Conservation (phyloP, 2,329 filamentous ascomycete species). For the Rosellinia necatrix region DNA sequence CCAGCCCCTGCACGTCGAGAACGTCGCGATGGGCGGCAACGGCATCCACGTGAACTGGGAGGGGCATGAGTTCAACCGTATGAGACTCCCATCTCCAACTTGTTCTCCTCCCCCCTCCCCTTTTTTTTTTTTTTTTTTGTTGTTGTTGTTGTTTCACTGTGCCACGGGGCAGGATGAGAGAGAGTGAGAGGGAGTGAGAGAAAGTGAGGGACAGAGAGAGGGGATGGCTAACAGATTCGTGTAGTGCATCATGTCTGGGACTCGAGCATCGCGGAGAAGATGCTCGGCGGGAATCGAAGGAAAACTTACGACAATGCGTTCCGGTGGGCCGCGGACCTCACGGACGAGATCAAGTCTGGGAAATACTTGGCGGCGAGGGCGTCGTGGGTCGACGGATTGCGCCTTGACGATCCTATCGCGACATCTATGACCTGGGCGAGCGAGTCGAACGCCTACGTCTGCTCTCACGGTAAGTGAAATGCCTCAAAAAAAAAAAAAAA, state of each 20-base stretch:
- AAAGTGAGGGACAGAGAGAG: neutral
- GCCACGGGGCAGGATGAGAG: no score
- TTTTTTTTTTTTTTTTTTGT: neutral
- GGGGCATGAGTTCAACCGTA: constrained; percentile 57
- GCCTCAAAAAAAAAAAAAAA: no score
- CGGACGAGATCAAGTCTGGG: constrained; percentile 58
- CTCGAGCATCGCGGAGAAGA: constrained; percentile 68
- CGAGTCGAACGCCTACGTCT: constrained; percentile 67
- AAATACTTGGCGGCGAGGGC: constrained; percentile 56
- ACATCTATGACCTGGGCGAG: constrained; percentile 68
- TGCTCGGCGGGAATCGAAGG: constrained; percentile 60
- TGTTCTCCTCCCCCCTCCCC: no score
- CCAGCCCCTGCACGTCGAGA: constrained; percentile 69
- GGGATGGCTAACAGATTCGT: constrained; percentile 7
- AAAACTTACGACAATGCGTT: constrained; percentile 55
- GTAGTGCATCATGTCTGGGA: constrained; percentile 74
- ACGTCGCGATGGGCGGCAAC: constrained; percentile 69
- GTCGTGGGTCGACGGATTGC: constrained; percentile 61
- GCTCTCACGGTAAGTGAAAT: constrained; percentile 58
- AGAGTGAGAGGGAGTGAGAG: neutral
- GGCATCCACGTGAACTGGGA: constrained; percentile 68
- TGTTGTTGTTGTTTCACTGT: no score
- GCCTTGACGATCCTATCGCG: constrained; percentile 56
- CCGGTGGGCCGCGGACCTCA: constrained; percentile 62
- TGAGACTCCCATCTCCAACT: no score